Conservation (phyloP, 306 rosid species). For the Crotalaria pallida region DNA sequence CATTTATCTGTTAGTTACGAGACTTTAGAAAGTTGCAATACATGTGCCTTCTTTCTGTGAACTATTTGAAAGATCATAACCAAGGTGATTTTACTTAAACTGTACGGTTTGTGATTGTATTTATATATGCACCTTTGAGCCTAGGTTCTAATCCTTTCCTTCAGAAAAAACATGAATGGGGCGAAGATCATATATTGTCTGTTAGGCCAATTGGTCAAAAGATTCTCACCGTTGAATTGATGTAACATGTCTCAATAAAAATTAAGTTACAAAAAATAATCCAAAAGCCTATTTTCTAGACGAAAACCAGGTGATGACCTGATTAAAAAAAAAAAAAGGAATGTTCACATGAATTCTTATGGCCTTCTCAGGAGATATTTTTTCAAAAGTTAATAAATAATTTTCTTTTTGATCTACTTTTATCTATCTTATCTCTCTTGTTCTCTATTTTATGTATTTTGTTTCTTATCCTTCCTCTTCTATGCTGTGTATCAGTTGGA, state of each 20-base stretch:
- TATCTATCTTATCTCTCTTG: background rate
- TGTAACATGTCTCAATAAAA: background rate
- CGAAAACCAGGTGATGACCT: background rate
- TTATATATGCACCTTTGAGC: background rate
- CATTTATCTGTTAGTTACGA: background rate
- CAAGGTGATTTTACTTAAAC: background rate
- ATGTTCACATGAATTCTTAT: background rate
- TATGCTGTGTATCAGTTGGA: slow-evolving; percentile 57
- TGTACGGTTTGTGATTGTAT: background rate
- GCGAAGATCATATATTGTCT: slow-evolving; percentile 1
- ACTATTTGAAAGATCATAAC: background rate
- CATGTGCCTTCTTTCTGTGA: background rate
- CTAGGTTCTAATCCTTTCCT: background rate
- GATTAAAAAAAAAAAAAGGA: background rate
- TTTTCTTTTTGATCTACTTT: background rate
- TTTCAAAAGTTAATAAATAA: background rate
- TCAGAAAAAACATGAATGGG: background rate
- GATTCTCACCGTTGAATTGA: background rate
- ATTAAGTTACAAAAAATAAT: background rate
- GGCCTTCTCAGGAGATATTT: background rate
- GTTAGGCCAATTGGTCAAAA: background rate
- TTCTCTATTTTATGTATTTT: slow-evolving; percentile 6
- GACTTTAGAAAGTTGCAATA: background rate
- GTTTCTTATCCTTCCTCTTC: slow-evolving; percentile 2
- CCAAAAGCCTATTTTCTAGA: background rate